Conservation (phyloP, 805 yeast species). For the Candida methanosorbosa region DNA sequence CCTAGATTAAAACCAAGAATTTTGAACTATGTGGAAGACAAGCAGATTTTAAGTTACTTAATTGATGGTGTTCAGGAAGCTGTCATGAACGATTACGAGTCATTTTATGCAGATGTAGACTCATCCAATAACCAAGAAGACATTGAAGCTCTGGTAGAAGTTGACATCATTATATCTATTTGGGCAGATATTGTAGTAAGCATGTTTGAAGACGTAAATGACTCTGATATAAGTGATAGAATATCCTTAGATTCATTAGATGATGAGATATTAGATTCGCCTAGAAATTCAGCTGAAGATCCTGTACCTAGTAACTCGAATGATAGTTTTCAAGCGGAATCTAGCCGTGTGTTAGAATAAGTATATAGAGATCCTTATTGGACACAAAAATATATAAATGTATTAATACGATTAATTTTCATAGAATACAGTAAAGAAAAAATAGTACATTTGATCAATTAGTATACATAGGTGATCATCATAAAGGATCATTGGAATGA, state of each 20-base stretch:
- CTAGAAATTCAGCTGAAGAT: too few species aligned
- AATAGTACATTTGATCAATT: too few species aligned
- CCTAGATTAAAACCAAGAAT: constrained; percentile 49
- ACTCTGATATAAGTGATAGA: constrained; percentile 7
- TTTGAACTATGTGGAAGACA: constrained; percentile 46
- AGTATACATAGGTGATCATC: too few species aligned
- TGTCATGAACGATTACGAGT: constrained; percentile 48
- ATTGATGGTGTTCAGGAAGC: constrained; percentile 61
- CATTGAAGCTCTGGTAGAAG: constrained; percentile 48
- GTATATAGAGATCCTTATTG: too few species aligned
- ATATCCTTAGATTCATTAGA: not conserved
- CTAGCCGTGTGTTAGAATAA: too few species aligned
- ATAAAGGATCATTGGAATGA: too few species aligned
- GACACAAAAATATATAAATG: too few species aligned
- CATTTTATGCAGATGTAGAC: constrained; percentile 30
- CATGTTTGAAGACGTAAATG: constrained; percentile 17
- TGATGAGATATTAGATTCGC: too few species aligned
- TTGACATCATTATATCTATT: constrained; percentile 43
- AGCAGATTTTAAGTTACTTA: constrained; percentile 38
- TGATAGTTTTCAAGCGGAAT: too few species aligned
- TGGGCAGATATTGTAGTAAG: constrained; percentile 26
- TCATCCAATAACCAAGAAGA: constrained; percentile 20
- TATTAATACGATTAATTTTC: too few species aligned
- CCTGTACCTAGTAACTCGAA: too few species aligned
- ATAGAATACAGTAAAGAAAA: too few species aligned